Base-by-base conservation (phyloP, 805 yeast species). In the Candida nonsorbophila region DNA sequence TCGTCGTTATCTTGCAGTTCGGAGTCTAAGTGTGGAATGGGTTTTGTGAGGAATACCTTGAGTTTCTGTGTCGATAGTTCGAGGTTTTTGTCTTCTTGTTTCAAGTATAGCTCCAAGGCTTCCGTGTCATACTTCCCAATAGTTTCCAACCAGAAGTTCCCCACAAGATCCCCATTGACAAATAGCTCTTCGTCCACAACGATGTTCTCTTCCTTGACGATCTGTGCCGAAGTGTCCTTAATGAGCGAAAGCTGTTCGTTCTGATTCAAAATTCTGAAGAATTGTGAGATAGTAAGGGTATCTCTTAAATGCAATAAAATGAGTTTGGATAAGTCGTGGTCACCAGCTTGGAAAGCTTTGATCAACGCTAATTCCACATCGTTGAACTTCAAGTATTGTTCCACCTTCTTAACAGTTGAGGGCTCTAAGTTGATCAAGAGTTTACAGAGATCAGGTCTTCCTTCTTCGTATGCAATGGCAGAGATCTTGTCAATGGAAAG, bases 401-500 rank as follows among this genome's bases (percentile, higher is more conserved):
- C 40, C 1, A 86, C 72, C 38, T 81, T 83, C 33, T 72, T 68
- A 5, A 66, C 59, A 1, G 81, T 69, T 9, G 68, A 59, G 1
- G 83, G 79, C 47, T 92, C 97, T 34, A 77, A 54, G 27, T 77
- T 69, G 8, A 84, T 65, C n/a, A 92, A 53, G 24, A 69, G 60
- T 30, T 79, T 74, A 20, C 95, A 80, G 14, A 92, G 55, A 14
- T 67, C 62, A 7, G 70, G 51, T 16, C 97, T 64, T 1, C 97
- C 97, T 53, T 90, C 97, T 44, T 80, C 79, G 43, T 70, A 73
- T 1, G 95, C 92, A 11, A 73, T 66, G 6, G 65, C 59, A 0
- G 85, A 77, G 16, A 86, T 72, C 16, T 67, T 61, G 5, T 73
- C 71, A 36, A 74, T 78, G 0, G 87, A 66, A 6, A 61, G 37